A percentile compares a stretch with the other conserved stretches of the same genome.
phyloP scores from a whole-genome alignment of 1,139 yeast genomes.

The Candida smagusa region DNA sequence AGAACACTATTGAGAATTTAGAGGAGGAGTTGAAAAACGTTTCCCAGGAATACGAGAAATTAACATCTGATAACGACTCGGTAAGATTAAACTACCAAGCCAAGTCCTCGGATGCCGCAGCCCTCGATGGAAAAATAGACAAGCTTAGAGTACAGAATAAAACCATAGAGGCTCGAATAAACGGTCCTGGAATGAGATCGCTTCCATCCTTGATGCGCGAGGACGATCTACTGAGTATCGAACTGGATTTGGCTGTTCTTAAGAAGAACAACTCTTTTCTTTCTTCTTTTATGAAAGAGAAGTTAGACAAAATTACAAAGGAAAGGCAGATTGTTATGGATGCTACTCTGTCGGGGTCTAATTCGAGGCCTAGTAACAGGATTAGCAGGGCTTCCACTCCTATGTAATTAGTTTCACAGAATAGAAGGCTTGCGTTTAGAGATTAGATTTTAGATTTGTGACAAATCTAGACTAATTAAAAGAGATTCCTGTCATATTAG shows the following conservation, averaged over 20 bases:
- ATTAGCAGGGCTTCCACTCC: slow-evolving; percentile 9
- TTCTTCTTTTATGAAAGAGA: slow-evolving; percentile 26
- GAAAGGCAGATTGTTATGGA: slow-evolving; percentile 39
- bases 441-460: background rate
- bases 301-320: slow-evolving; percentile 36
- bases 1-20: slow-evolving; percentile 26
- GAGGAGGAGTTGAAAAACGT: slow-evolving; percentile 26
- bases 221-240: slow-evolving; percentile 32
- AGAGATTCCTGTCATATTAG: background rate
- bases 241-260: slow-evolving; percentile 24
- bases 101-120: slow-evolving; percentile 55
- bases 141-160: slow-evolving; percentile 25
- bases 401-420: slow-evolving; percentile 1
- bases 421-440: background rate
- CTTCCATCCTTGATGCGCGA: slow-evolving; percentile 38
- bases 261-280: slow-evolving; percentile 36
- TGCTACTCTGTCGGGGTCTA: slow-evolving; percentile 25
- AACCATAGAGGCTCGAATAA: slow-evolving; percentile 30
- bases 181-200: slow-evolving; percentile 42
- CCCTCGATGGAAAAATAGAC: slow-evolving; percentile 35
- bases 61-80: slow-evolving; percentile 34
- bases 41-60: slow-evolving; percentile 22
- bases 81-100: slow-evolving; percentile 50
- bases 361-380: slow-evolving; percentile 8
- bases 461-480: background rate